Evolutionary conservation across 1,284 basidiomycete species (phyloP).

Genomic region (Golubevia pallescens): DNA sequence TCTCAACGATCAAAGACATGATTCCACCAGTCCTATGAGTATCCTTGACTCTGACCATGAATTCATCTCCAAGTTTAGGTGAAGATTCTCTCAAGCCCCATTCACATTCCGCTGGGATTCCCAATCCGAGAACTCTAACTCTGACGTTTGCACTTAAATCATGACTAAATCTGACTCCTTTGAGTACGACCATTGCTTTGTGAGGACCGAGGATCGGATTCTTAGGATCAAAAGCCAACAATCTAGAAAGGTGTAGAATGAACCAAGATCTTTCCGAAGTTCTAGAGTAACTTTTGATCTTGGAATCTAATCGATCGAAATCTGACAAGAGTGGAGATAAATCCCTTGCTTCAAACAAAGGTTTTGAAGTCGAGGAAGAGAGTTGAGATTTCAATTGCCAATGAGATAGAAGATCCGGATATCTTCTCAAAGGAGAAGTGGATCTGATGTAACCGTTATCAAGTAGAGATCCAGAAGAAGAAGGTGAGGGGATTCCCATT

Average conservation of each 20-base stretch:
- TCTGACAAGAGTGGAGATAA: conserved; percentile 21
- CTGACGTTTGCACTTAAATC: conserved; percentile 18
- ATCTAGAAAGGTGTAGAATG: conserved; percentile 25
- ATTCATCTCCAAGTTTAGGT: conserved; percentile 12
- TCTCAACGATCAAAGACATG: no score
- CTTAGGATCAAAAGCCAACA: conserved; percentile 15
- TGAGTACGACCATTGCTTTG: conserved; percentile 18
- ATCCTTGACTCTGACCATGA: conserved; percentile 11
- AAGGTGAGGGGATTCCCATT: conserved; percentile 73
- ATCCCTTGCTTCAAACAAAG: conserved; percentile 7
- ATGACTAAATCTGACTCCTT: conserved; percentile 23
- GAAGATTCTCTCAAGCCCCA: conserved; percentile 14
- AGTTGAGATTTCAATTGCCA: no score
- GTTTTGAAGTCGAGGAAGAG: neutral
- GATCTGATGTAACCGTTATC: conserved; percentile 73
- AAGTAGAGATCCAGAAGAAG: conserved; percentile 8
- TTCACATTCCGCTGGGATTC: conserved; percentile 23
- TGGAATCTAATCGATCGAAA: conserved; percentile 30
- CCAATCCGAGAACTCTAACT: conserved; percentile 23
- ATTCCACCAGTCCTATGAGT: no score
- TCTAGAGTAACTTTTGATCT: conserved; percentile 7
- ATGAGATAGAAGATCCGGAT: conserved; percentile 81
- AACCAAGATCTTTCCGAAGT: conserved; percentile 18
- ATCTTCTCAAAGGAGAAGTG: conserved; percentile 88
- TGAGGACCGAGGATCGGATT: conserved; percentile 13